Evolutionary conservation across 2,329 filamentous ascomycete genomes (phyloP), one percentile per base, ranked within the genome.

Genomic region (Plectosphaerella sp.): DNA sequence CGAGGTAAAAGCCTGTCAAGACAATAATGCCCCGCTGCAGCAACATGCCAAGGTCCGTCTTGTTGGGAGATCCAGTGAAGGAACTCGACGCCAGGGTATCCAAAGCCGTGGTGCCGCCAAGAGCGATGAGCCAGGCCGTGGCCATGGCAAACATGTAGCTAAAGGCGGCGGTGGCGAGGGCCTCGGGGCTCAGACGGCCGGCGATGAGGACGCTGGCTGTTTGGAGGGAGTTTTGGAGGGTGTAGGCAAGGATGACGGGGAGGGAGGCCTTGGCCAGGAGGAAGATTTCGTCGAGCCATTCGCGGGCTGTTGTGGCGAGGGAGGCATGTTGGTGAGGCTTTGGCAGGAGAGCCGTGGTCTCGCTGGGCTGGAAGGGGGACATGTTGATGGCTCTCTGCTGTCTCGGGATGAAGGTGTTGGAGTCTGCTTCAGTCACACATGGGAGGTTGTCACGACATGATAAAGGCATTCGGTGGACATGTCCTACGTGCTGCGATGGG

Each of bases 131-230:
- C 90, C 91, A 95, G 0, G 86, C 91, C 1, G 89, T 91, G 20
- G 88, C 85, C 88, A 93, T 91, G 51, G 91, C 91, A 60, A 96
- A 96, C 91, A 96, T 96, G 73, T 94, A 93, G 2, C 88, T 89
- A 62, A 96, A 96, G 0, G 91, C 90, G 1, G 89, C 87, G 0
- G 87, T 89, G 0, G 91, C 89, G 7, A 96, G 73, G 2, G 90
- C 84, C 67, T 94, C 87, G 1, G 91, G 86, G 0, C 88, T 92
- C 0, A 91, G 73, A 3, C 89, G 84, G 10, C 91, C 91, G 3
- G 90, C 89, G 37, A 96, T 85, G 45, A 96, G 72, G 5, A 96
- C 88, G 0, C 89, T 94, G 2, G 88, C 66, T 0, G 91, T 95
- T 64, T 96, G 91, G 0, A 96, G 73, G 5, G 87, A 91, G 66